Evolutionary conservation across 768 basidiomycete species (phyloP), one percentile per base, ranked within the genome.

Genomic region (Trametes meyenii): DNA sequence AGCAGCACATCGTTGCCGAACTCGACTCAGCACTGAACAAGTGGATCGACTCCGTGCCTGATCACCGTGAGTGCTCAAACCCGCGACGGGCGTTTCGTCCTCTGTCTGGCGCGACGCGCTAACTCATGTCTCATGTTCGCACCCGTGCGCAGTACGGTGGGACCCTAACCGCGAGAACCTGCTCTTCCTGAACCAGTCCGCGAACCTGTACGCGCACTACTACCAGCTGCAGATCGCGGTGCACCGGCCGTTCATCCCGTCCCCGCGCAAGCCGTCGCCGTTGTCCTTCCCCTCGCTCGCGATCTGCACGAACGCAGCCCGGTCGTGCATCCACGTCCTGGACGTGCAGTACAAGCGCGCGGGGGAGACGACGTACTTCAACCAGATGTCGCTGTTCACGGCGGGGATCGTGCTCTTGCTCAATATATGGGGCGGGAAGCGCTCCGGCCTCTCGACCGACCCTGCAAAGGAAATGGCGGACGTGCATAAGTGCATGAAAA

Each of bases 1-100:
- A 79, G 49, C 81, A 81, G 50, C 79, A 85, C 45, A 82, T 89
- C 33, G 77, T 92, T 16, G 78, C 83, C 16, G 86, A 90, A 58
- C 76, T 94, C 36, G 88, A 88, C 67, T 78, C 80, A 6, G 86
- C 86, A 0, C 78, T 94, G 67, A 85, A 85, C 60, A 83, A 87
- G 59, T 95, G 92, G 90, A 73, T 83, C 12, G 84, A 87, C 50
- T 79, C 80, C 8, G 75, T 92, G 17, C 92, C 92, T 12, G 78
- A 83, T 40, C 86, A 90, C 67, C 69, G 89, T 90, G 66, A 58
- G 86, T 75, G 17, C 43, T 44, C 33, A 39, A 53, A 21, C n/a
- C 24, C 33, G 29, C 17, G 19, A n/a, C n/a, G 39, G 19, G 36
- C 26, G 36, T 8, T 45, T 6, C 29, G 16, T 50, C n/a, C 4